Base-by-base conservation (phyloP, 2,329 filamentous ascomycete species). In the Trichoderma koningiopsis region DNA sequence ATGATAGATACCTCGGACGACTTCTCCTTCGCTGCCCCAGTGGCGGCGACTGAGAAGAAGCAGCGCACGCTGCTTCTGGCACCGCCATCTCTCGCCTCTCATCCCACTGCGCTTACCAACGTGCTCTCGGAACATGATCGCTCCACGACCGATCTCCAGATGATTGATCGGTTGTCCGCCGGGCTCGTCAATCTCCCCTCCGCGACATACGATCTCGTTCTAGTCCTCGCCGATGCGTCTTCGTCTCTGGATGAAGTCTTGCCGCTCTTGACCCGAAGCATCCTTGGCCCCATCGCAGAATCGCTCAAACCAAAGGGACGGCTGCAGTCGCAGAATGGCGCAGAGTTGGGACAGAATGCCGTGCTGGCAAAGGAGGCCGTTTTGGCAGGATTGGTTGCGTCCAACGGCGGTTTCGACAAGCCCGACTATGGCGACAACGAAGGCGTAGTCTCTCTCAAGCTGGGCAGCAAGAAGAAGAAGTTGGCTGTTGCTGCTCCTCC, bases 111-210 rank as follows among this genome's bases (percentile, higher is more conserved):
- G 75, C 86, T 98, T 73, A 87, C 89, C 72, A 83, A 84, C 73
- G 85, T 96, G 71, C 88, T 97, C 76, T 85, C 89, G 70, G 84
- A 88, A 69, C 89, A 93, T 82, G 89, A 96, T 79, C 91, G 93
- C 77, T 83, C 86, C 72, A 84, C 87, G 57, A 95, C 94, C 71
- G 96, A 99, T 78, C 86, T 99, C 65, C 96, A 98, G 81, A 99
- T 99, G 96, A 91, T 99, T 71, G 96, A 99, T 82, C 93, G 96
- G 63, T 87, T 99, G 52, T 89, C 92, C 2, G 88, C 92, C 43
- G 93, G 93, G 71, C 85, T 97, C 47, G 92, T 96, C 69, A 84
- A 89, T 8, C 89, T 99, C 0, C 91, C 94, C 1, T 74, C 87
- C 66, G 83, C 88, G 60, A 92, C 92, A 67, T 99, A 99, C 83